Conservation (phyloP, 2,329 filamentous ascomycete genomes). For the Alternaria arbusti region DNA sequence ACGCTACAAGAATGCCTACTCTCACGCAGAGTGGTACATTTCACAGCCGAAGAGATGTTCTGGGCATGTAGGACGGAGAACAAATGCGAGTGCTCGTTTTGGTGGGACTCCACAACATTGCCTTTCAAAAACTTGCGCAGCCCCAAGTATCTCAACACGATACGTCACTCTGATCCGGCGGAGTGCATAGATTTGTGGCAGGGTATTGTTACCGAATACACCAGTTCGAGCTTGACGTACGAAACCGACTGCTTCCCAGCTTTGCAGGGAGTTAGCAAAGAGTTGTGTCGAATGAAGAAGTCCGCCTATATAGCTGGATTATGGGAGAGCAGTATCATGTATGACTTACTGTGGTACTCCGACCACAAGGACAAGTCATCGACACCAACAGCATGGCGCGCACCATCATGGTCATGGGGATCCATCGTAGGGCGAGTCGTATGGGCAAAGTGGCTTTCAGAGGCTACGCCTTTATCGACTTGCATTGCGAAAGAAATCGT, state of each 20-base stretch:
- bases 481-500: background rate
- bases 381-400: background rate
- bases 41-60: conserved; percentile 3
- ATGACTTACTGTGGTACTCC: background rate
- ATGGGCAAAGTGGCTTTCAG: background rate
- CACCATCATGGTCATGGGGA: conserved; percentile 10
- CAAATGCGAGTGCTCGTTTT: background rate
- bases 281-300: background rate
- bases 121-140: background rate
- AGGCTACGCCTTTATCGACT: background rate
- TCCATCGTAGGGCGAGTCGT: background rate
- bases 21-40: background rate
- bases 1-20: conserved; percentile 9
- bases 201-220: background rate
- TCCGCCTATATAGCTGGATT: conserved; percentile 3
- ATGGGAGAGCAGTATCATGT: background rate
- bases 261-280: conserved; percentile 5
- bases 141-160: background rate
- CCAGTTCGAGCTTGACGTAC: background rate
- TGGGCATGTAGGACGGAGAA: conserved; percentile 5
- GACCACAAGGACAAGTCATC: background rate
- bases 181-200: background rate
- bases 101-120: background rate
- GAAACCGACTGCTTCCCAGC: conserved; percentile 6
- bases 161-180: background rate